Conservation (phyloP, 495 filamentous ascomycete genomes). For the Glarea lozoyensis region DNA sequence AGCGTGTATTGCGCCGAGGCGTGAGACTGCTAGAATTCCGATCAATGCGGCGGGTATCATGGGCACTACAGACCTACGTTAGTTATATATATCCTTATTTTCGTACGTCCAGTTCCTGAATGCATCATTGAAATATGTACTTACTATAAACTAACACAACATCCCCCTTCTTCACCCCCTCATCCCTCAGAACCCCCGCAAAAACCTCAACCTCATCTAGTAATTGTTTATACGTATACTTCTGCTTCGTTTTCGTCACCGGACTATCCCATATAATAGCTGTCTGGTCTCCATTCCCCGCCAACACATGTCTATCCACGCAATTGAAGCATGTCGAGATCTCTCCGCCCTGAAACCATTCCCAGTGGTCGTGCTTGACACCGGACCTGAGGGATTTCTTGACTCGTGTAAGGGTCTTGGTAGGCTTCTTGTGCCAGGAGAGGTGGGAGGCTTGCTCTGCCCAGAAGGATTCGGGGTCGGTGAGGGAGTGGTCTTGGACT, state of each 20-base stretch:
- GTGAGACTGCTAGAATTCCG: slow-evolving; percentile 70
- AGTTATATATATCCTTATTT: too few species aligned
- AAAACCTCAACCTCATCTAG: slow-evolving; percentile 76
- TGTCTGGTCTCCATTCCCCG: slow-evolving; percentile 57
- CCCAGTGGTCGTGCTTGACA: slow-evolving; percentile 50
- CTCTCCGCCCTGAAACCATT: slow-evolving; percentile 84
- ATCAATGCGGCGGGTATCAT: slow-evolving; percentile 89
- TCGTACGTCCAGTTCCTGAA: too few species aligned
- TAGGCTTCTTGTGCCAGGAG: slow-evolving; percentile 70
- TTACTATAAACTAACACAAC: slow-evolving; percentile 89
- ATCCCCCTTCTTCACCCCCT: slow-evolving; percentile 79
- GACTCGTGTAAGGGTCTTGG: slow-evolving; percentile 30
- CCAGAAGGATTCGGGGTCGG: slow-evolving; percentile 68
- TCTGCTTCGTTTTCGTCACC: slow-evolving; percentile 65
- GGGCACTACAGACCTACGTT: too few species aligned
- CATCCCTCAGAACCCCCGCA: slow-evolving; percentile 73
- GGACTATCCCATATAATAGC: slow-evolving; percentile 88
- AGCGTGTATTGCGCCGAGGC: slow-evolving; percentile 80
- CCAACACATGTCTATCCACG: slow-evolving; percentile 75
- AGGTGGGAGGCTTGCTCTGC: slow-evolving; percentile 60
- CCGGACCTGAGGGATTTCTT: slow-evolving; percentile 33
- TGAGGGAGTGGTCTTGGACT: slow-evolving; percentile 43
- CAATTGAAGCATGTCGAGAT: slow-evolving; percentile 90
- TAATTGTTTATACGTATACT: slow-evolving; percentile 63
- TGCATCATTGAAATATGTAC: slow-evolving; percentile 14